Conservation (phyloP, 2,329 filamentous ascomycete genomes). For the Pestalotiopsis sp. region DNA sequence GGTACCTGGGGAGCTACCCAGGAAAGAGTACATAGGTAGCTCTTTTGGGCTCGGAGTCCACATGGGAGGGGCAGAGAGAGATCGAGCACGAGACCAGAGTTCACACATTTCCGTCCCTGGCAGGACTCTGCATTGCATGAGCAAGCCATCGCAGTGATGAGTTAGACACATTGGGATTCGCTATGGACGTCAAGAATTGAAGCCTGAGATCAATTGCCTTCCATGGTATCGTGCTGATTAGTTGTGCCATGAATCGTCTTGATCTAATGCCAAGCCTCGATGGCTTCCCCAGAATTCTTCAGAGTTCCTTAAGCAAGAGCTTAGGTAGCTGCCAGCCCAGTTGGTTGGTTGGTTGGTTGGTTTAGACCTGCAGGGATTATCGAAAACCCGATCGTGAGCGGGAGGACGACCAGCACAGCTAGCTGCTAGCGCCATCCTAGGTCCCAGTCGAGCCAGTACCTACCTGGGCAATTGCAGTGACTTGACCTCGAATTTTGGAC, state of each 20-base stretch:
- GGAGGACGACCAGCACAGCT: background rate
- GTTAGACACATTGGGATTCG: background rate
- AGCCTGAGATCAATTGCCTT: background rate
- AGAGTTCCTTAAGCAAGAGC: slow-evolving; percentile 6
- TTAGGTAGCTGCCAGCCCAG: background rate
- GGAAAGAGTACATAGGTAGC: no score
- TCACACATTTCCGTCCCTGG: background rate
- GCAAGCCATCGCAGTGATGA: background rate
- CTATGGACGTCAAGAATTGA: background rate
- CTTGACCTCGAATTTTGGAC: background rate
- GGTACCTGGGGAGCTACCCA: no score
- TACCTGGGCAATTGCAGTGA: background rate
- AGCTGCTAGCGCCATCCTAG: background rate
- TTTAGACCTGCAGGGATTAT: background rate
- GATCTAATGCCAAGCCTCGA: background rate
- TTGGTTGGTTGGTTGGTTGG: background rate
- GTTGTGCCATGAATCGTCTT: background rate
- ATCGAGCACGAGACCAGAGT: background rate
- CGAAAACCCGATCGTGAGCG: background rate
- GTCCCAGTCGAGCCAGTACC: background rate
- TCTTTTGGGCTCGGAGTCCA: background rate
- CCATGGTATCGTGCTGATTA: background rate
- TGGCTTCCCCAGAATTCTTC: slow-evolving; percentile 13
- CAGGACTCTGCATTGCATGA: no score
- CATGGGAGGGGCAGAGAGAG: background rate